Base-by-base conservation (phyloP, 2,329 filamentous ascomycete genomes). In the Dendryphion nanum region DNA sequence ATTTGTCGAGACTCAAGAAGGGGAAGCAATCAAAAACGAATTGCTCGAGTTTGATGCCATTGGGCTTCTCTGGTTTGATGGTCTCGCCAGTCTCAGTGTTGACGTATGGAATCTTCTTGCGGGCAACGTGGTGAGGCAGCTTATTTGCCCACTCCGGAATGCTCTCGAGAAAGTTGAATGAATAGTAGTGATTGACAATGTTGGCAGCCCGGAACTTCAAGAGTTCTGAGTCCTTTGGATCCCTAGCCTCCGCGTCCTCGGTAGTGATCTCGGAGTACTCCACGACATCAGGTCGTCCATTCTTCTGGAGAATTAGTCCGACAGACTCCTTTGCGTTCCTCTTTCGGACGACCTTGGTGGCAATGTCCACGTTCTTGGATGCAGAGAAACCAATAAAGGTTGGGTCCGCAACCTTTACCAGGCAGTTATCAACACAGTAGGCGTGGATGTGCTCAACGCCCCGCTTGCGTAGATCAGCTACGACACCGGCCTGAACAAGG, bases 161-260 rank as follows among this genome's bases (percentile, higher is more conserved):
- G 48, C 81, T 85, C 67, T 95, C 86, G 33, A 98, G 79, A 78
- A 96, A 97, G 52, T 79, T 74, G 76, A 90, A 91, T 32, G 89
- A 95, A 75, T 98, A 98, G 80, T 97, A 98, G 78, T 98, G 93
- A 77, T 98, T 98, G 72, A 98, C 93, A 56, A 98, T 98, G 75
- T 98, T 98, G 61, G 91, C 93, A 41, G 93, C 91, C 46, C 93
- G 86, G 82, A 95, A 97, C 71, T 91, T 94, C 63, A 98, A 83
- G 37, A 96, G 76, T 41, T 81, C 83, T 3, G 81, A 75, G 59
- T 95, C 83, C 68, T 86, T 86, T 38, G 84, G 70, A 63, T 98
- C 93, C 63, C 84, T 81, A 50, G 90, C 91, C 70, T 94, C 88
- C 41, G 91, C 86, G n/a, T 88, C 93, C 47, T 81, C 84, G 50